Conservation (phyloP, 1,139 yeast species). For the Yamadazyma sp. region DNA sequence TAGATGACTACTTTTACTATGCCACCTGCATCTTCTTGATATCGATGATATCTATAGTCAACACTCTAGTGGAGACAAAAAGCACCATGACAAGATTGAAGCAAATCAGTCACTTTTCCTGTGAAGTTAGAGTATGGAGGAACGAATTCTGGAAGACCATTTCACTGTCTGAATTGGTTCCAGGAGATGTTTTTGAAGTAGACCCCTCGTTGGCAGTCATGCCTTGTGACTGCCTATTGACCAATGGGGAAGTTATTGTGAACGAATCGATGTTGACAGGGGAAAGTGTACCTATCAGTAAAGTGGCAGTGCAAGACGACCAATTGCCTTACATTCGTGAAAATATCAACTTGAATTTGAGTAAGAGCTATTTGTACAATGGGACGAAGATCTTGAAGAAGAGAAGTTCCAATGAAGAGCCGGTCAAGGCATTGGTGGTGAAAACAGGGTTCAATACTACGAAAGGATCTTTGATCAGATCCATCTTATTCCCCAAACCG, state of each 20-base stretch:
- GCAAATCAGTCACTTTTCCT: conserved; percentile 68
- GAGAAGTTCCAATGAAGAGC: conserved; percentile 62
- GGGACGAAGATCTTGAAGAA: conserved; percentile 90
- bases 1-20: conserved; percentile 89
- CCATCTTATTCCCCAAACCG: conserved; percentile 96
- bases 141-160: conserved; percentile 91
- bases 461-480: conserved; percentile 90
- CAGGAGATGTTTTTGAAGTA: conserved; percentile 93
- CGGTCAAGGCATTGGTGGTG: conserved; percentile 83
- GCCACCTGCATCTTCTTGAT: conserved; percentile 90
- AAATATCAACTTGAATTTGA: conserved; percentile 63
- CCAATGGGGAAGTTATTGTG: conserved; percentile 90
- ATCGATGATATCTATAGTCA: conserved; percentile 74
- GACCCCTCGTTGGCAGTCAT: conserved; percentile 73
- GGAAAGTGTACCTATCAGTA: conserved; percentile 95
- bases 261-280: conserved; percentile 97
- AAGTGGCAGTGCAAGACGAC: conserved; percentile 64
- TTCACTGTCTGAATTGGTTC: conserved; percentile 80
- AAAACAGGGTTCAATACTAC: conserved; percentile 94
- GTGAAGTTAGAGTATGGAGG: conserved; percentile 88
- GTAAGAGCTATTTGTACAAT: conserved; percentile 75
- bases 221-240: conserved; percentile 87
- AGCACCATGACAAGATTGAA: conserved; percentile 71
- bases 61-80: conserved; percentile 82
- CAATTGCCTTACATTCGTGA: conserved; percentile 57